These are phyloP conservation scores for Lactuca saligna DNA, from an alignment of 129 eudicot genomes.

Conservation along the genomic window DNA sequence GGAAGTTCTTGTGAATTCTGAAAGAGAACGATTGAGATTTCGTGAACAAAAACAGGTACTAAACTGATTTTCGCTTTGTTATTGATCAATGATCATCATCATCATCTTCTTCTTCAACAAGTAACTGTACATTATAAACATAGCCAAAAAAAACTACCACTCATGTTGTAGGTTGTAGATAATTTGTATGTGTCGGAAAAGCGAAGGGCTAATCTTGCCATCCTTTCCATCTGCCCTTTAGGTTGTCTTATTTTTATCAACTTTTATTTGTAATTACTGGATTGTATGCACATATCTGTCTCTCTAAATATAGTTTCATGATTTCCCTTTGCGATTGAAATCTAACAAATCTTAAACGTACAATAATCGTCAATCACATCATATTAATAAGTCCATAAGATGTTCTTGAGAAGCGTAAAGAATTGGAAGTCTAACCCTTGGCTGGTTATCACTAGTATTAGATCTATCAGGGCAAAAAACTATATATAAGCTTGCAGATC, in stretches of 20 bases:
- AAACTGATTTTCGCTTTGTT: slow-evolving; percentile 22
- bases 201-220: slow-evolving; percentile 62
- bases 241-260: slow-evolving; percentile 18
- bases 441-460: slow-evolving; percentile 30
- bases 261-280: slow-evolving; percentile 19
- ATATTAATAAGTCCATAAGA: slow-evolving; percentile 33
- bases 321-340: neutral
- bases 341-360: too few species aligned
- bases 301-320: neutral
- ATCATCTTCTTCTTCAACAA: slow-evolving; percentile 10
- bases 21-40: slow-evolving; percentile 31
- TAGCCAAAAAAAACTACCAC: slow-evolving; percentile 41
- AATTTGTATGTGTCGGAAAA: slow-evolving; percentile 50
- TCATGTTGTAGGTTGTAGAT: slow-evolving; percentile 41
- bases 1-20: slow-evolving; percentile 86
- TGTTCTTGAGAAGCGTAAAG: slow-evolving; percentile 69
- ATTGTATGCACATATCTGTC: neutral
- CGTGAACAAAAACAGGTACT: slow-evolving; percentile 35
- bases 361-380: too few species aligned
- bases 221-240: slow-evolving; percentile 53
- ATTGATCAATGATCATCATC: too few species aligned
- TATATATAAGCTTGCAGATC: slow-evolving; percentile 39
- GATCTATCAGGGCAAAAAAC: slow-evolving; percentile 54
- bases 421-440: slow-evolving; percentile 63
- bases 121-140: slow-evolving; percentile 35